Base-by-base conservation (phyloP, 2,329 filamentous ascomycete genomes). In the Penicillium sp. region DNA sequence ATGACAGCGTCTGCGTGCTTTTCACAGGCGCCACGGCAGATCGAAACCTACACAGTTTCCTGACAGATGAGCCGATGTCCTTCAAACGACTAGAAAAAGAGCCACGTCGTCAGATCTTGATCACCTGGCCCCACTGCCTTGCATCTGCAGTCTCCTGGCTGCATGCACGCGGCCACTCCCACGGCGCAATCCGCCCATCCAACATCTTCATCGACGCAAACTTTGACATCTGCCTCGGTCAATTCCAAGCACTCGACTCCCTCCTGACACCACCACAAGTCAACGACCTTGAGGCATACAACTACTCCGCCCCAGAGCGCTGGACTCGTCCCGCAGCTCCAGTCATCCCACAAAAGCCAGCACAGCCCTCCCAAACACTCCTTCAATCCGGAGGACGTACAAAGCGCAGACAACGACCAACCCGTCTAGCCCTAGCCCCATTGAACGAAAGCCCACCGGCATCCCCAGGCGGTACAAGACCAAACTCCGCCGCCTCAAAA, bases 221-320 rank as follows among this genome's bases (percentile, higher is more conserved):
- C 31, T 85, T 83, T 62, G 73, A 75, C 13, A 82, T 88, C 51
- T 82, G 80, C 12, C 81, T 87, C 38, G 82, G 83, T 49, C 82
- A 86, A 57, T 81, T 86, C 58, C 83, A 83, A 46, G 81, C 78
- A 8, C 71, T 86, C 10, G 78, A 80, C 59, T 82, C 80, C 0
- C 79, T 86, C 29, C 78, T 85, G 38, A 76, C 75, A 50, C 81
- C 79, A 46, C 82, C 82, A 57, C 82, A 78, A 58, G 72, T 76
- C 17, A 78, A 83, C 58, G 80, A 83, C 48, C 80, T 81, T 42
- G 84, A 87, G 61, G 73, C 77, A 8, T 86, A 86, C 67, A 80
- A 85, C 45, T 86, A 87, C 64, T 78, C 80, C 5, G 80, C 84
- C 0, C 84, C 85, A 4, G 85, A 88, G 56, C 77, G 78, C 46